A percentile compares a stretch with the other conserved stretches of the same genome.
Conservation (phyloP, 352 stramenopile species). For the Phytophthora pisi region DNA sequence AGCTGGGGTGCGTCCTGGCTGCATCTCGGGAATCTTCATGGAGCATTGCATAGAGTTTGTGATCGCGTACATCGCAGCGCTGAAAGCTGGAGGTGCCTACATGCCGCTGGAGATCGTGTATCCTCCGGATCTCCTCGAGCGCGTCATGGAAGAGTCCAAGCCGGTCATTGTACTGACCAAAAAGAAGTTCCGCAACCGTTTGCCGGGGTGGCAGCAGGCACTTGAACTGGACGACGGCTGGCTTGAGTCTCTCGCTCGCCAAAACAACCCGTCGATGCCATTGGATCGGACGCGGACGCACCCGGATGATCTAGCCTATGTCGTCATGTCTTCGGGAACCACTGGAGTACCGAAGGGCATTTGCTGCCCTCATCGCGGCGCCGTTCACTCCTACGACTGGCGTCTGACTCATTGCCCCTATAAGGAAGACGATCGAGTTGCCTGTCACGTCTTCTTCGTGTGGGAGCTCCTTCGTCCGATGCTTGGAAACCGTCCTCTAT, state of each 20-base stretch:
- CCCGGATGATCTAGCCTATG: slow-evolving; percentile 91
- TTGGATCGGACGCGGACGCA: slow-evolving; percentile 61
- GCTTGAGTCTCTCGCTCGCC: slow-evolving; percentile 35
- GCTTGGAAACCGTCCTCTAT: slow-evolving; percentile 87
- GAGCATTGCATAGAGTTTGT: slow-evolving; percentile 93
- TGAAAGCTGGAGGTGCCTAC: slow-evolving; percentile 92
- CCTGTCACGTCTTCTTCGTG: slow-evolving; percentile 95
- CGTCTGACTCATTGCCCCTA: slow-evolving; percentile 80
- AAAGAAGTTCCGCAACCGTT: slow-evolving; percentile 61
- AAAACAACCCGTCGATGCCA: slow-evolving; percentile 54
- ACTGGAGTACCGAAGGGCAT: slow-evolving; percentile 94
- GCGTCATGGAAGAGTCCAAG: slow-evolving; percentile 89
- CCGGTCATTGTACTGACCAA: slow-evolving; percentile 90
- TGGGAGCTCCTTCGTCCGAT: slow-evolving; percentile 94
- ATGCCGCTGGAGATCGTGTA: slow-evolving; percentile 92
- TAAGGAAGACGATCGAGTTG: slow-evolving; percentile 80
- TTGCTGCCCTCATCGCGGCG: slow-evolving; percentile 92
- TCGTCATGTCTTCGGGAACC: slow-evolving; percentile 93
- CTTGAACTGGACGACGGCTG: slow-evolving; percentile 74
- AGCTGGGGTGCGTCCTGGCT: slow-evolving; percentile 68
- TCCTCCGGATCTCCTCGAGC: slow-evolving; percentile 87
- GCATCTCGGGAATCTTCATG: slow-evolving; percentile 89
- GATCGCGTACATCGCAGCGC: slow-evolving; percentile 88
- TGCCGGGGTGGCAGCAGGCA: slow-evolving; percentile 71
- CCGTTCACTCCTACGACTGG: slow-evolving; percentile 93